Base-by-base conservation (phyloP, 495 filamentous ascomycete genomes). In the Lindgomyces ingoldianus region DNA sequence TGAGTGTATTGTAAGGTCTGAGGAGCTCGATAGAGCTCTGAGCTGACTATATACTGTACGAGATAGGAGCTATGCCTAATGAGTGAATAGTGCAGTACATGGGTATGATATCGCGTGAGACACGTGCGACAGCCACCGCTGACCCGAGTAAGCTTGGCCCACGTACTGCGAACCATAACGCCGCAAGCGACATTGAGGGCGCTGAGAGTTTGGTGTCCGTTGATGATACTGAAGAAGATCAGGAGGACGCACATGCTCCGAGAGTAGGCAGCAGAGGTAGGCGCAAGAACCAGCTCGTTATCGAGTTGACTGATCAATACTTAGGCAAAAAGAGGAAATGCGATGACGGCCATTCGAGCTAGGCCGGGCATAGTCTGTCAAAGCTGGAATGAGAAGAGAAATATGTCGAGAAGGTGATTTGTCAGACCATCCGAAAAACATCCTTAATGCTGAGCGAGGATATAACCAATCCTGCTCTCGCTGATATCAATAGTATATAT, bases 371-470 rank as follows among this genome's bases (percentile, higher is more conserved):
- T 47, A 30, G 4, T 60, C 29, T 60, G 42, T 50, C 29, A 22
- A 60, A 50, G 42, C 56, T 60, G 42, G 27, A 60, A 49, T 42
- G 22, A 60, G 56, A 24, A 60, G 56, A 48, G 56, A n/a, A 4
- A 60, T 33, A 60, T 60, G 56, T 60, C 18, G 22, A 60, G 41
- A 24, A 24, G 25, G 56, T 60, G 19, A 60, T 60, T 60, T 41
- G 56, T 24, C 42, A 60, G 21, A 60, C 44, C 42, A 60, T 60
- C 26, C 56, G 44, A 60, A 49, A 60, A 24, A 33, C 56, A 60
- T 60, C 56, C 41, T 22, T 60, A 25, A 60, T 49, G 56, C 56
- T 60, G 42, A 60, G 56, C 56, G 44, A 60, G 56, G 56, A 60
- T 49, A 60, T 60, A 2, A 49, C 12, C 26, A 24, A 60, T 48